Evolutionary conservation across 441 rosid genomes (phyloP).

Genomic region (Macaranga tanarius): DNA sequence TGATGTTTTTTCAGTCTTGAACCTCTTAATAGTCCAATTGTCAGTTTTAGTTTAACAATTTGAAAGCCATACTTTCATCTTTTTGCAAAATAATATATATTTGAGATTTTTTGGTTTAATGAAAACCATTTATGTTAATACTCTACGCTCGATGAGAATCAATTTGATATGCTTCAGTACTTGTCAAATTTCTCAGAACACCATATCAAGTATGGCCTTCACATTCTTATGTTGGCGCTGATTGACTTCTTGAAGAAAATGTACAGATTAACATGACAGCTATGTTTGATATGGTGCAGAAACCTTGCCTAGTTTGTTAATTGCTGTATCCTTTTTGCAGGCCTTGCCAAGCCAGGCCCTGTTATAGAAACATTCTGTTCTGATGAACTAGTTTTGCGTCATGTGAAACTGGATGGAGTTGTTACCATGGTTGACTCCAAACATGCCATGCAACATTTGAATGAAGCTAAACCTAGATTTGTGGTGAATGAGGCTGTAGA

Average conservation of each 20-base stretch:
- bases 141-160: background rate
- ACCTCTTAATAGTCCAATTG: background rate
- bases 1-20: background rate
- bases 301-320: background rate
- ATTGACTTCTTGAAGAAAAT: background rate
- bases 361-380: constrained; percentile 69
- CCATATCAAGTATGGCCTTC: background rate
- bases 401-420: constrained; percentile 70
- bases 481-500: constrained; percentile 72
- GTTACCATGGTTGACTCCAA: constrained; percentile 75
- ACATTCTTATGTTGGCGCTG: constrained; percentile 8
- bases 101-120: background rate
- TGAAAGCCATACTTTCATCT: background rate
- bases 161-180: background rate
- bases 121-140: background rate
- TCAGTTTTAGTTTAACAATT: background rate
- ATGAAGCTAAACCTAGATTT: constrained; percentile 69
- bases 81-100: background rate
- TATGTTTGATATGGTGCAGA: background rate
- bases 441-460: constrained; percentile 65
- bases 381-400: constrained; percentile 57
- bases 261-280: background rate
- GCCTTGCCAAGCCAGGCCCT: constrained; percentile 76
- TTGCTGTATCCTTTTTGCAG: constrained; percentile 34
- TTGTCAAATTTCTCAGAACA: background rate